Percentiles rank a stretch among this genome's conserved stretches.
phyloP scores from a whole-genome alignment of 208 protist species.

The Blastocrithidia nonstop region DNA sequence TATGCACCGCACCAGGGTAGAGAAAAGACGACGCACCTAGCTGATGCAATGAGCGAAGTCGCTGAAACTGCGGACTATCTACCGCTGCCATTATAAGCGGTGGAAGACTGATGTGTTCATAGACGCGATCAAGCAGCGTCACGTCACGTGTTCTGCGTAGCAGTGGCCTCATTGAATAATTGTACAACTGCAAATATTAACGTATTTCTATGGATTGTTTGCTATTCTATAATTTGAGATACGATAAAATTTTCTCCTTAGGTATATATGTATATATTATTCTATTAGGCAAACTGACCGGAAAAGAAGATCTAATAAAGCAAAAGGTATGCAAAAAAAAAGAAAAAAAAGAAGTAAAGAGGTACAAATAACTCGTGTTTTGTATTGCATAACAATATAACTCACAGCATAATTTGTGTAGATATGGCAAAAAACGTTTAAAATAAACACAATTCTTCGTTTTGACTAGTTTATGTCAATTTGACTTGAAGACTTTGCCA shows the following conservation, averaged over 20 bases:
- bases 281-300: too few relatives aligned
- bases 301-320: too few relatives aligned
- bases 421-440: too few relatives aligned
- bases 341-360: too few relatives aligned
- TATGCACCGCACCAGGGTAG: slow-evolving; percentile 91
- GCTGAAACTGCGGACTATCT: slow-evolving; percentile 93
- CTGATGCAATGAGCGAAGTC: slow-evolving; percentile 90
- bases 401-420: too few relatives aligned
- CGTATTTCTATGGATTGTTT: not conserved
- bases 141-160: slow-evolving; percentile 19
- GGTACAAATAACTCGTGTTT: too few relatives aligned
- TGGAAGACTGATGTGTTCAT: slow-evolving; percentile 87
- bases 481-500: too few relatives aligned
- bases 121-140: slow-evolving; percentile 82
- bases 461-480: too few relatives aligned
- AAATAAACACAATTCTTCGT: too few relatives aligned
- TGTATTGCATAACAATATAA: too few relatives aligned
- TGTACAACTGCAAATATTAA: slow-evolving; percentile 3
- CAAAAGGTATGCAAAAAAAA: too few relatives aligned
- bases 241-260: not conserved
- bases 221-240: not conserved
- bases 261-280: slow-evolving; percentile 6
- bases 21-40: slow-evolving; percentile 88
- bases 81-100: slow-evolving; percentile 73
- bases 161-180: not conserved